phyloP scores from a whole-genome alignment of 75 land plant species.

The Selaginella moellendorffii region DNA sequence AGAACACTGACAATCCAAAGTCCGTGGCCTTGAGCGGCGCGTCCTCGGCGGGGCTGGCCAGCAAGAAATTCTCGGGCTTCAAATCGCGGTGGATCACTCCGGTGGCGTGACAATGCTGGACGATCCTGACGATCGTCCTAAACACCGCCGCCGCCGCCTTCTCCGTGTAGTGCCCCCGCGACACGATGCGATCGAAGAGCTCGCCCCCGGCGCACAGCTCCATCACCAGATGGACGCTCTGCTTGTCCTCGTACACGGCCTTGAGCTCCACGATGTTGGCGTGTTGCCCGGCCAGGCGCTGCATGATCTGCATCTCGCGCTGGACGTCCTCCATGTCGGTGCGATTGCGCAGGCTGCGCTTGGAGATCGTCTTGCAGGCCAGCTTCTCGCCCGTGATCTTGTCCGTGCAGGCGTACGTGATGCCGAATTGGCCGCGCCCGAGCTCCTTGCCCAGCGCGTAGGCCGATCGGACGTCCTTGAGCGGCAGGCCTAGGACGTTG shows the following conservation, averaged over 20 bases:
- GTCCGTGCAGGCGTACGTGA: background rate
- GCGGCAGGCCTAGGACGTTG: background rate
- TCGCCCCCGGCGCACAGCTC: constrained; percentile 9
- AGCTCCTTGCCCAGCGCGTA: constrained; percentile 2
- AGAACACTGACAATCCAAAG: constrained; percentile 1
- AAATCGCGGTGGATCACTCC: constrained; percentile 1
- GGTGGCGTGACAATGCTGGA: background rate
- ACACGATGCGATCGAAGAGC: constrained; percentile 4
- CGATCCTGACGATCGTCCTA: constrained; percentile 1
- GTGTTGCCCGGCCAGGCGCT: constrained; percentile 2
- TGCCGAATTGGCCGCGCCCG: background rate
- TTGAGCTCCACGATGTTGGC: constrained; percentile 9
- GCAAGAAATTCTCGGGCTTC: constrained; percentile 8
- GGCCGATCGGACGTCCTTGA: background rate
- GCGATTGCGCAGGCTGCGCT: background rate
- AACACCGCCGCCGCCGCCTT: background rate
- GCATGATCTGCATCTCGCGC: background rate
- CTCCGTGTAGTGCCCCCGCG: background rate
- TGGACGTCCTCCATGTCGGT: constrained; percentile 1
- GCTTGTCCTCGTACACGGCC: background rate
- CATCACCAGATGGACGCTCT: background rate
- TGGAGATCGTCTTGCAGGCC: background rate
- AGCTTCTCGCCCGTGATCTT: constrained; percentile 6
- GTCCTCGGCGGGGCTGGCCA: background rate
- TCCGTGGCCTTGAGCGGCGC: constrained; percentile 3